Evolutionary conservation across 441 rosid species (phyloP).

Genomic region (Corymbia calophylla): DNA sequence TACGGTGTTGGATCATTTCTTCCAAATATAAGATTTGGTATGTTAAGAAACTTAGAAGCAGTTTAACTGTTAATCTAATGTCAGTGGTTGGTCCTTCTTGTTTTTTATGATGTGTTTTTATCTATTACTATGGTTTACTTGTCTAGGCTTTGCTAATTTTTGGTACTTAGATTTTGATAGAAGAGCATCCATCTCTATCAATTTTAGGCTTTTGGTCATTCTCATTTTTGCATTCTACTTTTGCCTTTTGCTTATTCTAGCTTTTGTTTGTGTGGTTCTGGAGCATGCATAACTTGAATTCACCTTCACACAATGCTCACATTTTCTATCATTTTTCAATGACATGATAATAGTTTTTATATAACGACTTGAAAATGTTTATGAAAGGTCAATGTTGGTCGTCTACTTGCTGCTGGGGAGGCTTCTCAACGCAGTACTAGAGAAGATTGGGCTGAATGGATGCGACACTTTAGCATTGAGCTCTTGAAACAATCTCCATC

Average conservation of each 20-base stretch:
- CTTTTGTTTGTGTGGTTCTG: not conserved
- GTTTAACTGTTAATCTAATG: not conserved
- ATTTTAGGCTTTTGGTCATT: not conserved
- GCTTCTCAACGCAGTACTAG: conserved; percentile 99
- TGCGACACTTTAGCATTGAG: conserved; percentile 99
- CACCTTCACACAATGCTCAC: not conserved
- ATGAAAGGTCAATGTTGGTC: conserved; percentile 81
- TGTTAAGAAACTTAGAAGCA: not conserved
- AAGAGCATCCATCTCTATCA: not conserved
- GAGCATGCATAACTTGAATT: not conserved
- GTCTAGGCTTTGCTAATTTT: not conserved
- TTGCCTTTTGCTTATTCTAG: not conserved
- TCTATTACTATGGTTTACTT: not conserved
- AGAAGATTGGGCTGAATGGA: conserved; percentile 99
- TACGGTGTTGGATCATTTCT: not conserved
- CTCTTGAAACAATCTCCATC: conserved; percentile 38
- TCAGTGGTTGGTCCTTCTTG: not conserved
- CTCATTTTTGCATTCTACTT: not conserved
- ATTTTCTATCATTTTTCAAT: not conserved
- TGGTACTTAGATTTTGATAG: not conserved
- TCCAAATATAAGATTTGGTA: not conserved
- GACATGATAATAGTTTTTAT: not conserved
- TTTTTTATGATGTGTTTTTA: not conserved
- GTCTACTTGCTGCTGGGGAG: conserved; percentile 94
- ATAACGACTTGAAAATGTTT: not conserved